Conservation (phyloP, 352 stramenopile species). For the Pythium aristosporum region DNA sequence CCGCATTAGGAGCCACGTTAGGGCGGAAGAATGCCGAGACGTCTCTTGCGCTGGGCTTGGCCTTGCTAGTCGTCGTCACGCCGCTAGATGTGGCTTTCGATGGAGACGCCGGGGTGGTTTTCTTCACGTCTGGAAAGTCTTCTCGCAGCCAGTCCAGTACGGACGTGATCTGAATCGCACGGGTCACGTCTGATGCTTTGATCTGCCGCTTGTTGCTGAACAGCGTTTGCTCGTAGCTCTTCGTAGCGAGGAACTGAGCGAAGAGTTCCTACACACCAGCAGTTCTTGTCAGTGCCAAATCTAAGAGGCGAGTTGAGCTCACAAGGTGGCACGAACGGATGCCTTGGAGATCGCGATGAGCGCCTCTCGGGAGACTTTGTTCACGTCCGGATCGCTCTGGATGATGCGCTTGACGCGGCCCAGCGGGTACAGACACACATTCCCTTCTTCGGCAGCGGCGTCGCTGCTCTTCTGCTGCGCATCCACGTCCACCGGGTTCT, state of each 20-base stretch:
- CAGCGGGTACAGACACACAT: conserved; percentile 58
- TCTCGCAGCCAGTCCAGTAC: conserved; percentile 85
- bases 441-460: conserved; percentile 22
- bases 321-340: conserved; percentile 41
- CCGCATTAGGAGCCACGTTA: background rate
- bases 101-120: background rate
- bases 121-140: conserved; percentile 74
- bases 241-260: conserved; percentile 85
- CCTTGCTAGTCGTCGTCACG: conserved; percentile 2
- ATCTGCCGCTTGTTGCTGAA: conserved; percentile 85
- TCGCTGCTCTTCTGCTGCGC: conserved; percentile 43
- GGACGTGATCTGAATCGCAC: conserved; percentile 71
- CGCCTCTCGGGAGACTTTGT: conserved; percentile 91
- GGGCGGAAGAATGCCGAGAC: conserved; percentile 58
- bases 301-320: background rate
- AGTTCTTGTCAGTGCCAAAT: background rate
- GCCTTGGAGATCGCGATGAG: conserved; percentile 91
- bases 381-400: conserved; percentile 91
- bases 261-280: conserved; percentile 77
- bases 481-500: conserved; percentile 62
- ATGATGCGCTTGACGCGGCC: conserved; percentile 93
- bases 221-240: conserved; percentile 84
- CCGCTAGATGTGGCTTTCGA: background rate
- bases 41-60: conserved; percentile 26
- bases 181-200: conserved; percentile 71